phyloP scores from a whole-genome alignment of 371 early-diverging fungal species.

The Mucor plumbeus region DNA sequence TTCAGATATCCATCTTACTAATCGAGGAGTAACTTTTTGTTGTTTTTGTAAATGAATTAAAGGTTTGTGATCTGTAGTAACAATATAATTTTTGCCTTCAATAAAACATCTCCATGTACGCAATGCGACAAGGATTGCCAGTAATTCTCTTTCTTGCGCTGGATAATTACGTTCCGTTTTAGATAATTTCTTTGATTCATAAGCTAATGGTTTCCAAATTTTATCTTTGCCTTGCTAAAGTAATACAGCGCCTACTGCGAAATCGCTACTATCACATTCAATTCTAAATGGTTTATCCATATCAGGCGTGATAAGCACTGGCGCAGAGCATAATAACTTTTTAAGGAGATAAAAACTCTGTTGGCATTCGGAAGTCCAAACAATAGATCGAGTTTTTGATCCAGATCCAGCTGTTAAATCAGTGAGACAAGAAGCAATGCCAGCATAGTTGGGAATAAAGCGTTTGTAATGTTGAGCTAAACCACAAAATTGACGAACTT shows the following conservation, averaged over 20 bases:
- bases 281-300: slow-evolving; percentile 22
- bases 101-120: slow-evolving; percentile 38
- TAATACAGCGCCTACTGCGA: slow-evolving; percentile 36
- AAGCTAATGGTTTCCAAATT: slow-evolving; percentile 31
- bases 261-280: slow-evolving; percentile 28
- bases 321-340: slow-evolving; percentile 3
- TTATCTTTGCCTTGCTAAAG: slow-evolving; percentile 33
- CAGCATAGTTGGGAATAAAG: slow-evolving; percentile 36
- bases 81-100: slow-evolving; percentile 9
- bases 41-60: slow-evolving; percentile 20
- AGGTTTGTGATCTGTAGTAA: slow-evolving; percentile 30
- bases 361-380: slow-evolving; percentile 5
- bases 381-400: slow-evolving; percentile 10
- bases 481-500: slow-evolving; percentile 43
- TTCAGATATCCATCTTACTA: slow-evolving; percentile 37
- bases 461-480: slow-evolving; percentile 35
- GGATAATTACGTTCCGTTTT: slow-evolving; percentile 31
- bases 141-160: slow-evolving; percentile 40
- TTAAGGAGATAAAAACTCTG: slow-evolving; percentile 15
- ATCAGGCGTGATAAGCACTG: slow-evolving; percentile 28
- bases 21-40: background rate
- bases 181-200: slow-evolving; percentile 37
- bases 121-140: slow-evolving; percentile 39
- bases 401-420: slow-evolving; percentile 35
- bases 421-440: slow-evolving; percentile 44